Conservation (phyloP, 768 basidiomycete genomes). For the Naganishia antarctica region DNA sequence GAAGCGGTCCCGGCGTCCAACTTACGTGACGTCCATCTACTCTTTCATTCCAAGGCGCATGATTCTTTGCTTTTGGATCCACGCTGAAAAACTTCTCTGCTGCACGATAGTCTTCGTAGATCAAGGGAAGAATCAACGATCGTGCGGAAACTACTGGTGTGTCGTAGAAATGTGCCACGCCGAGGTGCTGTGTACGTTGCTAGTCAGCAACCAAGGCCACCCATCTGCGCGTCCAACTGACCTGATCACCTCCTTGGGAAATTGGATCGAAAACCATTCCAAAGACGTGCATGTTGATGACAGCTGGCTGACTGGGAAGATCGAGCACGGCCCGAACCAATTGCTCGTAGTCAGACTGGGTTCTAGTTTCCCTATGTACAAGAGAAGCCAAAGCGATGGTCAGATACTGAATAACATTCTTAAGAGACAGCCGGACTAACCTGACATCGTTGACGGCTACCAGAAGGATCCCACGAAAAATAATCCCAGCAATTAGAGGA, state of each 20-base stretch:
- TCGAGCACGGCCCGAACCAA: slow-evolving; percentile 38
- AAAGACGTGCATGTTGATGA: slow-evolving; percentile 36
- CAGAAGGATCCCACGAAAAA: no score
- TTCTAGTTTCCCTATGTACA: no score
- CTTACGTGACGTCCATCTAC: slow-evolving; percentile 38
- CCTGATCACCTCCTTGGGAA: slow-evolving; percentile 3
- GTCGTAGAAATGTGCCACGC: slow-evolving; percentile 44
- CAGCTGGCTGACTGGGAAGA: slow-evolving; percentile 39
- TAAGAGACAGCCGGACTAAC: no score
- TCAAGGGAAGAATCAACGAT: slow-evolving; percentile 36
- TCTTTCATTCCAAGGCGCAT: neutral
- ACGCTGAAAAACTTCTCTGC: slow-evolving; percentile 1
- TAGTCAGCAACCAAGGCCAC: neutral
- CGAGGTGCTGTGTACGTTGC: neutral
- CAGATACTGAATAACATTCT: no score
- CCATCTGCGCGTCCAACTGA: neutral
- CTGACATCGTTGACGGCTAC: slow-evolving; percentile 18
- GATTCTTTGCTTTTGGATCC: neutral
- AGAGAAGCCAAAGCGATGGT: no score
- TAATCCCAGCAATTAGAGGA: no score
- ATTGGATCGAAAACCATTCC: slow-evolving; percentile 8
- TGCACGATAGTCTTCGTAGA: slow-evolving; percentile 27
- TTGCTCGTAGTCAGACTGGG: slow-evolving; percentile 36
- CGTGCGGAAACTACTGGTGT: slow-evolving; percentile 38
- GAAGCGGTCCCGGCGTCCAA: no score